These are phyloP conservation scores for Panicum virgatum DNA, from an alignment of 202 grass and related monocot genomes.

Conservation along the genomic window DNA sequence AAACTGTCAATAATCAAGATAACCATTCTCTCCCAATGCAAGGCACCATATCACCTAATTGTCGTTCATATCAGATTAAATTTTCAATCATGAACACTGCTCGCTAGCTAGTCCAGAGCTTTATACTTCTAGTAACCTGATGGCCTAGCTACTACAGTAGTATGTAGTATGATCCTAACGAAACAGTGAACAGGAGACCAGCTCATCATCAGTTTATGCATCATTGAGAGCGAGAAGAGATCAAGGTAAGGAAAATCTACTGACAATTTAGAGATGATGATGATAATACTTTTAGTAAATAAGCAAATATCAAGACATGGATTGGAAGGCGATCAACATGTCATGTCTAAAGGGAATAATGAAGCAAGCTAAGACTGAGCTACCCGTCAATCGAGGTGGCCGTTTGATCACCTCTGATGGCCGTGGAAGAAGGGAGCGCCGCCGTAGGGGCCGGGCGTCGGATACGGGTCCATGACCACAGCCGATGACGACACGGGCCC, in stretches of 20 bases:
- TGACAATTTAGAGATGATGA: conserved; percentile 36
- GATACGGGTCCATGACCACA: conserved; percentile 84
- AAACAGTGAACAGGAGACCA: conserved; percentile 18
- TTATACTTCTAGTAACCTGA: conserved; percentile 19
- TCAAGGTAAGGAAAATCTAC: background rate
- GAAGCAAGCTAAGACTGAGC: background rate
- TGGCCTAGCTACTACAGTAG: conserved; percentile 5
- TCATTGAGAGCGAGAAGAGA: conserved; percentile 5
- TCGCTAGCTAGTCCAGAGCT: conserved; percentile 32
- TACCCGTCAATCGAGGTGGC: conserved; percentile 22
- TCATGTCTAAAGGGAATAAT: background rate
- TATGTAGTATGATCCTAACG: conserved; percentile 20
- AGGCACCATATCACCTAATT: conserved; percentile 28
- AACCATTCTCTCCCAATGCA: conserved; percentile 11
- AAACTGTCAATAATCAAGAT: too few species aligned
- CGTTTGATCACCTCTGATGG: conserved; percentile 62
- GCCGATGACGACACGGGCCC: conserved; percentile 57
- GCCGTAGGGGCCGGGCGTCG: conserved; percentile 58
- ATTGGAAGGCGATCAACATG: background rate
- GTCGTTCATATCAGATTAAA: conserved; percentile 39
- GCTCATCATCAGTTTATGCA: conserved; percentile 62
- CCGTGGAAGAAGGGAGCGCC: conserved; percentile 66
- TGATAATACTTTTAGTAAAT: background rate
- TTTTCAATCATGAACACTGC: conserved; percentile 40
- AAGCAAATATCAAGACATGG: conserved; percentile 7